Percentiles rank a stretch among this genome's conserved stretches.
These are phyloP conservation scores for Coemansia sp. DNA, from an alignment of 192 early-diverging fungal species.

Conservation along the genomic window DNA sequence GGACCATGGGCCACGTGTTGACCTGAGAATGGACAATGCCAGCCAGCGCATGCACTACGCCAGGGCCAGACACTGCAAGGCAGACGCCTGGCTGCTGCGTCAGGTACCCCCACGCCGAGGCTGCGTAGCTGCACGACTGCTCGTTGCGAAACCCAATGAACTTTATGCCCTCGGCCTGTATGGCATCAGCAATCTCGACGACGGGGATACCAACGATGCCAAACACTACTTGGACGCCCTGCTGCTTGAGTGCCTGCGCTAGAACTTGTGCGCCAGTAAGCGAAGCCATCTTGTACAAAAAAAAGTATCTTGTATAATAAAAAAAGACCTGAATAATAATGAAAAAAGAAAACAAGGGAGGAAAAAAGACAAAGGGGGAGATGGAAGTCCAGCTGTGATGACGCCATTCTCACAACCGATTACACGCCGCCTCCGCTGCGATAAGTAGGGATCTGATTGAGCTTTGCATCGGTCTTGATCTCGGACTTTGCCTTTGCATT, in stretches of 20 bases:
- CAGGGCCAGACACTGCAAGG: conserved; percentile 71
- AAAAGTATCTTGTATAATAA: background rate
- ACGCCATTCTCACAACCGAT: background rate
- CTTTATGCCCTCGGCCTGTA: conserved; percentile 65
- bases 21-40: conserved; percentile 71
- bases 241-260: conserved; percentile 61
- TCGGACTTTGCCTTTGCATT: conserved; percentile 31
- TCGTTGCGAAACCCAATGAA: conserved; percentile 78
- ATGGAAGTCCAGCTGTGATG: background rate
- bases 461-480: background rate
- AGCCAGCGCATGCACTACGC: conserved; percentile 72
- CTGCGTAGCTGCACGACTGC: conserved; percentile 75
- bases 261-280: conserved; percentile 63
- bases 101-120: conserved; percentile 66
- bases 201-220: conserved; percentile 81
- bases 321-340: background rate
- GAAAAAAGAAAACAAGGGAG: background rate
- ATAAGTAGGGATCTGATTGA: conserved; percentile 56
- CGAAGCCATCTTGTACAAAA: conserved; percentile 2
- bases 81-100: conserved; percentile 68
- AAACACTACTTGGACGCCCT: conserved; percentile 67
- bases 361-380: background rate
- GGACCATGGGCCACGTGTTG: conserved; percentile 72
- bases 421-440: conserved; percentile 60
- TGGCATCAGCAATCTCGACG: conserved; percentile 75